A percentile compares a stretch with the other conserved stretches of the same genome.
Evolutionary conservation across 2,329 filamentous ascomycete species (phyloP).

Genomic region (Diaporthe citrichinensis): DNA sequence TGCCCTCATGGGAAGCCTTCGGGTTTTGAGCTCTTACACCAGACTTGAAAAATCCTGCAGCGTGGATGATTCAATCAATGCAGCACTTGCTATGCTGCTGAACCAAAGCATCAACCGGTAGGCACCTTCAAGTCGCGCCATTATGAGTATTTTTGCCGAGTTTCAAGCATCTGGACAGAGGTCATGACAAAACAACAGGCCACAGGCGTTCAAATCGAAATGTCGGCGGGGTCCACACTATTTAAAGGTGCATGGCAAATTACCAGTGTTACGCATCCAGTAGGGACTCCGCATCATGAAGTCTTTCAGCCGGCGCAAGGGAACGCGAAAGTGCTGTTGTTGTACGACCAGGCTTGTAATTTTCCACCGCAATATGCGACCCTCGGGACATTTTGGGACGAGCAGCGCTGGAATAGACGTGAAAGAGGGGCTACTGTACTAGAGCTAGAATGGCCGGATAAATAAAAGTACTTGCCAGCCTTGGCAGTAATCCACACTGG

Average conservation of each 20-base stretch:
- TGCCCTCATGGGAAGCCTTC: background rate
- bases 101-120: slow-evolving; percentile 3
- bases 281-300: slow-evolving; percentile 5
- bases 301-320: background rate
- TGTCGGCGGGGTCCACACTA: background rate
- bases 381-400: slow-evolving; percentile 18
- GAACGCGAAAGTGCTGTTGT: background rate
- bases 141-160: background rate
- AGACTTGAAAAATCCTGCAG: slow-evolving; percentile 35
- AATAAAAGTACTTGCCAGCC: background rate
- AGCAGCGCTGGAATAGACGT: background rate
- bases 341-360: background rate
- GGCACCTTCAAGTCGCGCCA: background rate
- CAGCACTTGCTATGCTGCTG: slow-evolving; percentile 5
- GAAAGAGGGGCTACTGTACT: background rate
- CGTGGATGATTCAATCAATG: slow-evolving; percentile 36
- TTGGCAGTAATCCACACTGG: background rate
- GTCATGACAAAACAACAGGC: no score
- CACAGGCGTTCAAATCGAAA: no score
- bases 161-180: background rate
- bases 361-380: slow-evolving; percentile 7
- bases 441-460: background rate
- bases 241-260: background rate
- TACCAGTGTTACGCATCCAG: background rate
- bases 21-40: slow-evolving; percentile 27